Base-by-base conservation (phyloP, 192 early-diverging fungal genomes). In the Chytriomyces hyalinus region DNA sequence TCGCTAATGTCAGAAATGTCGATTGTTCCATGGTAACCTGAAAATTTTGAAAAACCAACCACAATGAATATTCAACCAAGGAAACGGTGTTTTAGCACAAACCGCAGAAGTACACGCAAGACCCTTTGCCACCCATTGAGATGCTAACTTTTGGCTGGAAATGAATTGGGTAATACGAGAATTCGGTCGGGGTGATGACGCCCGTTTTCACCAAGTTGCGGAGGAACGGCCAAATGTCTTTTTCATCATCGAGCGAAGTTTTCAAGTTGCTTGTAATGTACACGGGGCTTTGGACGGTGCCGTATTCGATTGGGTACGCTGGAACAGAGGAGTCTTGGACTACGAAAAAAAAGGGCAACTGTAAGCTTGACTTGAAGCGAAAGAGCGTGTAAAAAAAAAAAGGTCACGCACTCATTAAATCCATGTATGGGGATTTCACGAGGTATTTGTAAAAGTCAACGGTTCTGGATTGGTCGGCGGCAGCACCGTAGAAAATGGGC, bases 111-210 rank as follows among this genome's bases (percentile, higher is more conserved):
- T 51, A 51, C 17, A 45, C 8, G 24, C 43, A 43, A 15, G 68
- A 60, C 3, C 51, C 49, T 10, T 47, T n/a, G 26, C 53, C 48
- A 10, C 63, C 63, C 28, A 13, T 11, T 65, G 2, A 3, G 70
- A 78, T 50, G 22, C 22, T 49, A 44, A 74, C 75, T 17, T 50
- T 61, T 11, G 70, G 79, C 17, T 49, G 80, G 44, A 82, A 82
- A 64, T 82, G 81, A 65, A 83, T 79, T 44, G 81, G 66, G 59
- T 78, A 83, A 53, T 82, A 77, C 0, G 79, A 53, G 65, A 82
- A 80, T 48, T 43, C 73, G 15, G 77, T 82, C 63, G 81, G 81
- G 47, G 66, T n/a, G 46, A 81, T 81, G 7, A 22, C 44, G 6
- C 64, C 53, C 6, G 71, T 24, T 17, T 49, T 22, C 22, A 61